Evolutionary conservation across 768 basidiomycete genomes (phyloP).

Genomic region (Russula compacta): DNA sequence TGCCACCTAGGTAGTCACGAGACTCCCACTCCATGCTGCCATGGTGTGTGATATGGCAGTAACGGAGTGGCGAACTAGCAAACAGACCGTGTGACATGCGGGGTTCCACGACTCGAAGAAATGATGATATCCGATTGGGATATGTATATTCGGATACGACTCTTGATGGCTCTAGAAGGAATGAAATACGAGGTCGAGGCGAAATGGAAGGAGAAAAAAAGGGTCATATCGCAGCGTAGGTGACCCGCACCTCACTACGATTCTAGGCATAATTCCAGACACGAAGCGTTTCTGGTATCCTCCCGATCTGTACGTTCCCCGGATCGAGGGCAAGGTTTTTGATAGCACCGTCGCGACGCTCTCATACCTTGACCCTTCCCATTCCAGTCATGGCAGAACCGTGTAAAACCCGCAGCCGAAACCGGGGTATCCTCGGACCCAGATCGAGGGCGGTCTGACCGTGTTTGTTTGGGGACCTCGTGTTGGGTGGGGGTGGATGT

Average conservation of each 20-base stretch:
- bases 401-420: background rate
- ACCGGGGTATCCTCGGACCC: background rate
- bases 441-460: background rate
- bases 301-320: background rate
- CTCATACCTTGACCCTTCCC: background rate
- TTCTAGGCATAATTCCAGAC: background rate
- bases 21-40: too few relatives aligned
- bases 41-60: too few relatives aligned
- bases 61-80: too few relatives aligned
- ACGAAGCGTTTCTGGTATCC: background rate
- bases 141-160: too few relatives aligned
- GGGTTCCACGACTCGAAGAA: too few relatives aligned
- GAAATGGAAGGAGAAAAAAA: background rate
- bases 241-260: background rate
- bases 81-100: too few relatives aligned
- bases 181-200: background rate
- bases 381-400: background rate
- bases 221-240: too few relatives aligned
- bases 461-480: background rate
- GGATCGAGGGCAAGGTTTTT: background rate
- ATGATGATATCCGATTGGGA: too few relatives aligned
- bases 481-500: background rate
- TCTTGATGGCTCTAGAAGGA: background rate
- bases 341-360: background rate
- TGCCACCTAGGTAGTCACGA: too few relatives aligned